phyloP scores from a whole-genome alignment of 257 asterid genomes.

The Lithospermum erythrorhizon region DNA sequence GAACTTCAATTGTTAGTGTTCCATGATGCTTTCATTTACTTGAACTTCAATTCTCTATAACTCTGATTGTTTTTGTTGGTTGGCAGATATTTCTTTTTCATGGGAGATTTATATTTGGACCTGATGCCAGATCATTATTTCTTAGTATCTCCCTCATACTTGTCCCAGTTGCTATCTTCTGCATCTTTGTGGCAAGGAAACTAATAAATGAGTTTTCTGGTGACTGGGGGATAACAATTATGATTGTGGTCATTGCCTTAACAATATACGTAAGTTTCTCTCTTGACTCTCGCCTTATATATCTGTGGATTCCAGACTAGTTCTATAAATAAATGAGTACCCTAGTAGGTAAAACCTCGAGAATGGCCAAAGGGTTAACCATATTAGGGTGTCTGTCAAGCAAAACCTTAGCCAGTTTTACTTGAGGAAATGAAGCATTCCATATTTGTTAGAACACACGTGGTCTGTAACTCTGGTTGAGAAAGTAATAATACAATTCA shows the following conservation, averaged over 20 bases:
- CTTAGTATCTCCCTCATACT: constrained; percentile 74
- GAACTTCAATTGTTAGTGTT: no score
- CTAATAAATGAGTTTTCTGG: constrained; percentile 55
- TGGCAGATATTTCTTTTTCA: constrained; percentile 71
- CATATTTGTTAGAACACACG: no score
- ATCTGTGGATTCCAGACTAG: no score
- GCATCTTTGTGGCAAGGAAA: constrained; percentile 86
- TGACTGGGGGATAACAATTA: constrained; percentile 62
- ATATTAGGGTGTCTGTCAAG: no score
- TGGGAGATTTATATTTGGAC: constrained; percentile 92
- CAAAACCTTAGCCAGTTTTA: no score
- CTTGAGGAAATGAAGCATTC: no score
- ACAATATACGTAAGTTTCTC: constrained; percentile 55
- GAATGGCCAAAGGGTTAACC: no score
- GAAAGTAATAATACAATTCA: no score
- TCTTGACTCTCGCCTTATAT: constrained; percentile 9
- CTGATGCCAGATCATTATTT: constrained; percentile 79
- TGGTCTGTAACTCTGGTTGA: no score
- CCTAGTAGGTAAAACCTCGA: no score
- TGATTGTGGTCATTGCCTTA: constrained; percentile 54
- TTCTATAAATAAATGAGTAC: no score
- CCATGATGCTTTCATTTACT: not conserved
- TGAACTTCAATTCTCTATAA: not conserved
- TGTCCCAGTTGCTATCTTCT: constrained; percentile 70
- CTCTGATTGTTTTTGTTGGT: constrained; percentile 9